A percentile compares a stretch with the other conserved stretches of the same genome.
These are phyloP conservation scores for Pichia sp. DNA, from an alignment of 1,139 yeast genomes.

Conservation along the genomic window DNA sequence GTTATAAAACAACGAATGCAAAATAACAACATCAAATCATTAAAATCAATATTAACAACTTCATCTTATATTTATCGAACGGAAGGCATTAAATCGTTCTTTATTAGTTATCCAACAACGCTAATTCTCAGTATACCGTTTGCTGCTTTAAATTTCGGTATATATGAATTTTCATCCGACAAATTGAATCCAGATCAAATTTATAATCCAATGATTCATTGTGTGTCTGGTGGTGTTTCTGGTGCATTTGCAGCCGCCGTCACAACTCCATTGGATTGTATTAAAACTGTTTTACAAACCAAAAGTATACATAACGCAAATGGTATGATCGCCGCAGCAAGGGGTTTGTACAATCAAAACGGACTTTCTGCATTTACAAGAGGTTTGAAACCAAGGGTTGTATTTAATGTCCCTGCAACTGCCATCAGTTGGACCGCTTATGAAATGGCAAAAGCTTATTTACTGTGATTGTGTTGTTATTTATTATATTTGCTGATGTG, in stretches of 20 bases:
- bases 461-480: constrained; percentile 20
- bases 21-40: constrained; percentile 13
- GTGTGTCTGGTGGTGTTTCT: constrained; percentile 89
- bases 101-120: constrained; percentile 92
- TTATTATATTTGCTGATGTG: background rate
- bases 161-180: constrained; percentile 79
- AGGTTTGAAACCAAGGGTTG: constrained; percentile 87
- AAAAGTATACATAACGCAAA: constrained; percentile 54
- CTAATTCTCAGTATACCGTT: constrained; percentile 89
- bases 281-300: constrained; percentile 87
- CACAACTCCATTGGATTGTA: constrained; percentile 92
- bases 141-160: constrained; percentile 90
- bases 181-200: constrained; percentile 68
- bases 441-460: constrained; percentile 87
- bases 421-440: constrained; percentile 98
- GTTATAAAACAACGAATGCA: constrained; percentile 89
- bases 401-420: constrained; percentile 92
- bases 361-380: constrained; percentile 71
- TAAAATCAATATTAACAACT: constrained; percentile 23
- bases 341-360: constrained; percentile 55
- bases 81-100: constrained; percentile 84
- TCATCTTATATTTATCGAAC: constrained; percentile 49
- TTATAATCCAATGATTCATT: constrained; percentile 88
- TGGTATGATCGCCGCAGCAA: constrained; percentile 69
- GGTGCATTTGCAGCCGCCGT: constrained; percentile 97